Conservation (phyloP, 352 stramenopile species). For the Phytopythium kandeliae region DNA sequence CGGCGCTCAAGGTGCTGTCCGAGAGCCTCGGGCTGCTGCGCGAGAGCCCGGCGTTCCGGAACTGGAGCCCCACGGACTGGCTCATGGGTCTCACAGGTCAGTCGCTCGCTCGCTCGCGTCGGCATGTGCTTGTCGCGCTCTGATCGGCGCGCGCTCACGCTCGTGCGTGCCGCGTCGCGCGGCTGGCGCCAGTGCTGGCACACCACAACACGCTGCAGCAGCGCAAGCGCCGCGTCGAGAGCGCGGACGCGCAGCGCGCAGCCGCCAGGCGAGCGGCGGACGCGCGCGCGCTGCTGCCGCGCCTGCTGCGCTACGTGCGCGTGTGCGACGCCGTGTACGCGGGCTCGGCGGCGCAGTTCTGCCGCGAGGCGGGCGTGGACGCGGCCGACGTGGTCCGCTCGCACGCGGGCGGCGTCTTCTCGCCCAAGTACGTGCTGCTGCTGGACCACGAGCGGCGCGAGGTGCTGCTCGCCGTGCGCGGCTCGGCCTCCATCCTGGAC, state of each 20-base stretch:
- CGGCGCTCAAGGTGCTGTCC: constrained; percentile 66
- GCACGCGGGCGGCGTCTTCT: constrained; percentile 63
- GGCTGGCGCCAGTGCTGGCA: constrained; percentile 46
- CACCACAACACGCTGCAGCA: constrained; percentile 58
- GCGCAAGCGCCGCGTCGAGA: constrained; percentile 9
- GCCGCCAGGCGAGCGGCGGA: too few relatives aligned
- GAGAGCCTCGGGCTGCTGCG: constrained; percentile 62
- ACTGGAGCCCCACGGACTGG: constrained; percentile 76
- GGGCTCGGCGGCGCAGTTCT: constrained; percentile 45
- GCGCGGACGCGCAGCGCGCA: constrained; percentile 20
- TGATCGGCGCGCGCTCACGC: too few relatives aligned
- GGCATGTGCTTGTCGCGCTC: too few relatives aligned
- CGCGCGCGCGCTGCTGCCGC: constrained; percentile 12
- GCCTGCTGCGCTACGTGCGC: constrained; percentile 47
- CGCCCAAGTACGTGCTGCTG: constrained; percentile 70
- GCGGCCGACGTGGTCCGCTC: constrained; percentile 35
- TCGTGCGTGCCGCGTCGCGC: too few relatives aligned
- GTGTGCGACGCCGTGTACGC: constrained; percentile 80
- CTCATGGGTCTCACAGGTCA: constrained; percentile 63
- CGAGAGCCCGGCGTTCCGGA: constrained; percentile 51
- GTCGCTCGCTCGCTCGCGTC: too few relatives aligned
- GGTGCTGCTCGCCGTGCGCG: constrained; percentile 58
- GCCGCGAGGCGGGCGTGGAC: constrained; percentile 36
- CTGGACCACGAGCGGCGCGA: constrained; percentile 45
- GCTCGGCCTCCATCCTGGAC: constrained; percentile 70